Percentiles rank a stretch among this genome's conserved stretches.
Evolutionary conservation across 2,329 filamentous ascomycete genomes (phyloP).

Genomic region (Coleophoma cylindrospora): DNA sequence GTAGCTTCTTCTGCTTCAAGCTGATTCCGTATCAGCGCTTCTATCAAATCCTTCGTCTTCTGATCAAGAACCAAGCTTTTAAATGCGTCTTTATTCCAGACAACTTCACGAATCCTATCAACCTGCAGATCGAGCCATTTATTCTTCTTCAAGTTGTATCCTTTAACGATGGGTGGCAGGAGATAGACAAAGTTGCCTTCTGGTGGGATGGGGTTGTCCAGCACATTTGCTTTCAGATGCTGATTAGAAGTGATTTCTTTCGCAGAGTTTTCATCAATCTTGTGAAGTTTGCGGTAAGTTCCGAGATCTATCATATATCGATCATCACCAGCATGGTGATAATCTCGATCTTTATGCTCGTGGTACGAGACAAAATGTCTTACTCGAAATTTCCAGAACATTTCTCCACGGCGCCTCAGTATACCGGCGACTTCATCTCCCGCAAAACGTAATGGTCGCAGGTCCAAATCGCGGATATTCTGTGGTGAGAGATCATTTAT

Average conservation of each 20-base stretch:
- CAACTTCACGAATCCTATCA: not conserved
- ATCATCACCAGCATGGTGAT: too few relatives aligned
- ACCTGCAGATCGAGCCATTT: conserved; percentile 6
- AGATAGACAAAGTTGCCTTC: not conserved
- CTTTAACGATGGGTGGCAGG: not conserved
- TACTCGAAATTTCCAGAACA: too few relatives aligned
- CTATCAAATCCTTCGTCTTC: conserved; percentile 39
- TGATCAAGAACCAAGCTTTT: conserved; percentile 39
- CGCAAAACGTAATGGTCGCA: too few relatives aligned
- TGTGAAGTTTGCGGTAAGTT: too few relatives aligned
- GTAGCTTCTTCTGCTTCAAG: conserved; percentile 7
- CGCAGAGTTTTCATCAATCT: too few relatives aligned
- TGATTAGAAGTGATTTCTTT: not conserved
- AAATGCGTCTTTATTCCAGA: conserved; percentile 37
- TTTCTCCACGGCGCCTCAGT: too few relatives aligned
- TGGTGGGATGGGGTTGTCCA: not conserved
- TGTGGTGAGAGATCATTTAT: too few relatives aligned
- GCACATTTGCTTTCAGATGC: not conserved
- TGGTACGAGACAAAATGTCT: too few relatives aligned
- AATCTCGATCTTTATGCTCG: too few relatives aligned
- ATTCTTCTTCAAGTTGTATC: conserved; percentile 6
- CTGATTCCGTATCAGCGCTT: conserved; percentile 41
- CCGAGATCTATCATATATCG: too few relatives aligned
- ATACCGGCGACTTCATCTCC: too few relatives aligned
- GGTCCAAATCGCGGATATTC: too few relatives aligned